Evolutionary conservation across 768 basidiomycete genomes (phyloP).

Genomic region (Xerocomus brunneocitrinus): DNA sequence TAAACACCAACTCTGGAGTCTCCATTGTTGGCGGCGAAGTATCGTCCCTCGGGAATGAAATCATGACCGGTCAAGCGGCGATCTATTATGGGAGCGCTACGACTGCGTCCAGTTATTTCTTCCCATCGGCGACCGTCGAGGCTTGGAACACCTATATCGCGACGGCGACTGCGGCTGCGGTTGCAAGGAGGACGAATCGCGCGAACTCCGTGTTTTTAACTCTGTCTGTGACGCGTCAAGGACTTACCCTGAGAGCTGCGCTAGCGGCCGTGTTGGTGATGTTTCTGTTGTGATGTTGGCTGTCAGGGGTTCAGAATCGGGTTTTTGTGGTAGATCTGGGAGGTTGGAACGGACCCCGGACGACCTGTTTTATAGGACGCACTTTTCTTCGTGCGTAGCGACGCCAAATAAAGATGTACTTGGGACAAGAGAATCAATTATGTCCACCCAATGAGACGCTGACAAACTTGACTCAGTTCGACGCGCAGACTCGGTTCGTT

Average conservation of each 20-base stretch:
- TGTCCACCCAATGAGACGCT: no score
- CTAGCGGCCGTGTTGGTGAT: not conserved
- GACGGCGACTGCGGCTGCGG: slow-evolving; percentile 37
- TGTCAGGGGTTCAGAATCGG: not conserved
- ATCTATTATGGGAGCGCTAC: slow-evolving; percentile 50
- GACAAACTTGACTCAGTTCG: no score
- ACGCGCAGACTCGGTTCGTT: no score
- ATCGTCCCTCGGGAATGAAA: slow-evolving; percentile 39
- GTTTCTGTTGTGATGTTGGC: not conserved
- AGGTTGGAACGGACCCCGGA: not conserved
- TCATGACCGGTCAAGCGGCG: slow-evolving; percentile 49
- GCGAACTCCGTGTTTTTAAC: not conserved
- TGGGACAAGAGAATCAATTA: no score
- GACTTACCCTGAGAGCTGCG: no score
- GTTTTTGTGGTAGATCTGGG: not conserved
- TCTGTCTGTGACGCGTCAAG: not conserved
- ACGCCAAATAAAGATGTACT: no score
- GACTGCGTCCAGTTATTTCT: slow-evolving; percentile 48
- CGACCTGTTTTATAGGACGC: no score
- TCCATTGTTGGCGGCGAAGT: slow-evolving; percentile 48
- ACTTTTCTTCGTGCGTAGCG: no score
- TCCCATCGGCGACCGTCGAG: slow-evolving; percentile 50
- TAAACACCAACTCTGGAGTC: slow-evolving; percentile 23
- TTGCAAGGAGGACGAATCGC: slow-evolving; percentile 10
- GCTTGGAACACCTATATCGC: slow-evolving; percentile 54